A percentile compares a stretch with the other conserved stretches of the same genome.
These are phyloP conservation scores for Alternaria triticimaculans DNA, from an alignment of 2,329 filamentous ascomycete genomes.

Conservation along the genomic window DNA sequence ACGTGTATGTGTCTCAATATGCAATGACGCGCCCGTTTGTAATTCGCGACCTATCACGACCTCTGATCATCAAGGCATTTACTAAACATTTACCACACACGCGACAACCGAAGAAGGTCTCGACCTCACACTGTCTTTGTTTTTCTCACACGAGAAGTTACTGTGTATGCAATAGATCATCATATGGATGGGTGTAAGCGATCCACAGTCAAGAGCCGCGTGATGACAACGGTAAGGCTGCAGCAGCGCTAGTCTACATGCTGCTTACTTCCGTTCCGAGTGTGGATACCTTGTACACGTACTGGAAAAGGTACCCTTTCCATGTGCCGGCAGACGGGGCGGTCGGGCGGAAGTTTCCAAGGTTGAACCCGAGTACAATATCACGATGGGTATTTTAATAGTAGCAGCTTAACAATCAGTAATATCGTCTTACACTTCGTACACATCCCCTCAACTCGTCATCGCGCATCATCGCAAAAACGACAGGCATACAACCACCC, in stretches of 20 bases:
- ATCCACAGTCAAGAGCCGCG: not conserved
- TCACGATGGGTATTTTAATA: not conserved
- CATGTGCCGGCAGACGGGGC: not conserved
- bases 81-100: not conserved
- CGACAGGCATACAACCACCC: not conserved
- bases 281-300: not conserved
- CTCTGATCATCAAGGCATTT: not conserved
- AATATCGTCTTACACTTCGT: not conserved
- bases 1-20: not conserved
- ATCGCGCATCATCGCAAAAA: not conserved
- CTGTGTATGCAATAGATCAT: not conserved
- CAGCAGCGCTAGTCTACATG: not conserved
- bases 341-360: not conserved
- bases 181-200: not conserved
- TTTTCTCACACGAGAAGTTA: not conserved
- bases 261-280: not conserved
- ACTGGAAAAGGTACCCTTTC: not conserved
- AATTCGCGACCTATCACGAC: not conserved
- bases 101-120: not conserved
- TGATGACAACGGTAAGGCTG: slow-evolving; percentile 10
- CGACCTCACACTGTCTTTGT: not conserved
- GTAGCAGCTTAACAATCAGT: not conserved
- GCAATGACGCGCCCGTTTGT: not conserved
- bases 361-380: not conserved
- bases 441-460: not conserved